These are phyloP conservation scores for Phytopythium sindhum DNA, from an alignment of 352 stramenopile genomes.

Conservation along the genomic window DNA sequence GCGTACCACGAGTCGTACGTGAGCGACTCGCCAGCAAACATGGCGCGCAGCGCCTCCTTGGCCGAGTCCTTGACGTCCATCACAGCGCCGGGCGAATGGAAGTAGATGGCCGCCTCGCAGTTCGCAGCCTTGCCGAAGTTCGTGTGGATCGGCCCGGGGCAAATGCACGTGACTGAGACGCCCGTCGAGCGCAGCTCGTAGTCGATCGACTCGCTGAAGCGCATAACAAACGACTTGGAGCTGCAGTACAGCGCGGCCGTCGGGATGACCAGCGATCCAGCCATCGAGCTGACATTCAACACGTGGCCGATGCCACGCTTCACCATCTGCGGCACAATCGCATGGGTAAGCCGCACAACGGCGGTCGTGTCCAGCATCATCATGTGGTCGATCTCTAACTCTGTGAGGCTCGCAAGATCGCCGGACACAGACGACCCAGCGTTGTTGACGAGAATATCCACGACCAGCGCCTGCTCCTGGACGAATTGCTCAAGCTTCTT, in stretches of 20 bases:
- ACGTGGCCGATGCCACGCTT: conserved; percentile 58
- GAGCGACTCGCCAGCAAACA: conserved; percentile 46
- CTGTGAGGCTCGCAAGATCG: conserved; percentile 31
- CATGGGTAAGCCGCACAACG: conserved; percentile 45
- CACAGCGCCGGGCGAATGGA: conserved; percentile 31
- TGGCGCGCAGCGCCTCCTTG: conserved; percentile 40
- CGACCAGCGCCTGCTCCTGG: conserved; percentile 35
- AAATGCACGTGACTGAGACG: conserved; percentile 68
- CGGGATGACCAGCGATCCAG: conserved; percentile 43
- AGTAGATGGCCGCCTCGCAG: conserved; percentile 42
- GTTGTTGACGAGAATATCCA: conserved; percentile 83
- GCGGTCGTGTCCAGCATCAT: conserved; percentile 59
- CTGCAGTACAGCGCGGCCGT: conserved; percentile 61
- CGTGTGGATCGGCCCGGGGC: conserved; percentile 54
- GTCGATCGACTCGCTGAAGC: conserved; percentile 65
- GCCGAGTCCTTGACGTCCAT: conserved; percentile 41
- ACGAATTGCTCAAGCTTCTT: conserved; percentile 33
- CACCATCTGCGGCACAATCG: conserved; percentile 68
- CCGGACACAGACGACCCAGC: conserved; percentile 39
- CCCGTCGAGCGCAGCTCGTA: conserved; percentile 63
- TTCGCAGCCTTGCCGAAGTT: conserved; percentile 50
- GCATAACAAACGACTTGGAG: conserved; percentile 63
- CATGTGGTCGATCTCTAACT: conserved; percentile 37
- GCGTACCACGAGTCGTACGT: conserved; percentile 50
- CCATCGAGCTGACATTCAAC: conserved; percentile 73